A percentile compares a stretch with the other conserved stretches of the same genome.
Evolutionary conservation across 2,329 filamentous ascomycete species (phyloP).

Genomic region (Colletotrichum filicis): DNA sequence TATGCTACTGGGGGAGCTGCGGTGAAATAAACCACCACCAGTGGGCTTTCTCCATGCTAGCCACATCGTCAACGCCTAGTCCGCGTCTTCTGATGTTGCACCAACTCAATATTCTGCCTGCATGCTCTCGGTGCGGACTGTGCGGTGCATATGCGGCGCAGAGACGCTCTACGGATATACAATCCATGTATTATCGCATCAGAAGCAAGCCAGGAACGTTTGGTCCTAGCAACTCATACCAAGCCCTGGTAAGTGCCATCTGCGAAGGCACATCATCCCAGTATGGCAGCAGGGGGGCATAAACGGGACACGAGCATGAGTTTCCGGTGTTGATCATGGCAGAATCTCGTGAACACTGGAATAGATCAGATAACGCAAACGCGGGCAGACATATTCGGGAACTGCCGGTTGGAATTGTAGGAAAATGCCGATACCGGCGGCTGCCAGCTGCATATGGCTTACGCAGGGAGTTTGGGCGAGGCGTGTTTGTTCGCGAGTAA

Average conservation of each 20-base stretch:
- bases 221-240: not conserved
- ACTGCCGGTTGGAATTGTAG: slow-evolving; percentile 2
- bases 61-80: not conserved
- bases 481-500: not conserved
- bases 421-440: not conserved
- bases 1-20: slow-evolving; percentile 83
- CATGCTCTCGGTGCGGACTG: not conserved
- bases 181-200: not conserved
- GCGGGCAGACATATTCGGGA: not conserved
- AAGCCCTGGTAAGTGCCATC: not conserved
- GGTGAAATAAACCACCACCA: slow-evolving; percentile 13
- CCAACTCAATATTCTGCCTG: not conserved
- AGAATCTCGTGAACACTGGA: not conserved
- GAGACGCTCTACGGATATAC: not conserved
- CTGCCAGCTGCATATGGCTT: not conserved
- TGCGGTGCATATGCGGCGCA: not conserved
- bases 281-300: not conserved
- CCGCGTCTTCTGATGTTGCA: not conserved
- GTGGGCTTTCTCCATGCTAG: too few relatives aligned
- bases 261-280: not conserved
- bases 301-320: not conserved
- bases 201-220: not conserved
- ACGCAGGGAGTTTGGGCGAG: not conserved
- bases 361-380: not conserved
- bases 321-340: not conserved